Conservation (phyloP, 176 grass and related monocot genomes). For the Musa schizocarpa region DNA sequence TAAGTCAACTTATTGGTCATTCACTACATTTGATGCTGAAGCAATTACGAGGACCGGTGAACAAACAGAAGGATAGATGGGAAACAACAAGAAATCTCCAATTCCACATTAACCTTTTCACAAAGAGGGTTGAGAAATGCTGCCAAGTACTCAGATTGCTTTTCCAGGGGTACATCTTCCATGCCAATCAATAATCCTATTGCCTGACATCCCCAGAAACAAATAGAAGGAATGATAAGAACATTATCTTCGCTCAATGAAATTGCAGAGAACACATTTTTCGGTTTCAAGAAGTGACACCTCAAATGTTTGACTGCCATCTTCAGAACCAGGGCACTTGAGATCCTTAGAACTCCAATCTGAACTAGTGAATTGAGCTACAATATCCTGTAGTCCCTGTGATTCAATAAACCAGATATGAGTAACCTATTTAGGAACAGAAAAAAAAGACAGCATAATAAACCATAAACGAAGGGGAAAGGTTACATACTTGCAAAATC, state of each 20-base stretch:
- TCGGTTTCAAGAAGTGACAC: conserved; percentile 30
- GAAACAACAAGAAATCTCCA: background rate
- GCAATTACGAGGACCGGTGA: conserved; percentile 2
- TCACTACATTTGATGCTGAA: background rate
- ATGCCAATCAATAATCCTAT: conserved; percentile 86
- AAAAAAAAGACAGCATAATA: conserved; percentile 6
- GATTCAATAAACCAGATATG: conserved; percentile 22
- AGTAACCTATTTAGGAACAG: no score
- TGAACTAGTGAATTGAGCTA: conserved; percentile 50
- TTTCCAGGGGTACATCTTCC: conserved; percentile 76
- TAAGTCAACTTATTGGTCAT: conserved; percentile 17
- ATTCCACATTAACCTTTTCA: conserved; percentile 47
- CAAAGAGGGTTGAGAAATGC: conserved; percentile 79
- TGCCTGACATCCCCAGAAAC: conserved; percentile 38
- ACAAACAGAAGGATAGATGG: background rate
- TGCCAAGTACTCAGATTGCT: conserved; percentile 72
- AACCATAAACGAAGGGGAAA: conserved; percentile 26
- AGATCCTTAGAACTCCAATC: conserved; percentile 47
- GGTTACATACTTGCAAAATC: conserved; percentile 74
- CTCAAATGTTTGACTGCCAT: conserved; percentile 95
- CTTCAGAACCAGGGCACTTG: conserved; percentile 69
- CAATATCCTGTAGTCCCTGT: conserved; percentile 76
- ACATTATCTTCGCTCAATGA: background rate
- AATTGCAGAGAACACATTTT: background rate
- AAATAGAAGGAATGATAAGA: background rate